Percentiles rank a stretch among this genome's conserved stretches.
phyloP scores from a whole-genome alignment of 768 basidiomycete species.

The Holtermanniella nyarrowii region DNA sequence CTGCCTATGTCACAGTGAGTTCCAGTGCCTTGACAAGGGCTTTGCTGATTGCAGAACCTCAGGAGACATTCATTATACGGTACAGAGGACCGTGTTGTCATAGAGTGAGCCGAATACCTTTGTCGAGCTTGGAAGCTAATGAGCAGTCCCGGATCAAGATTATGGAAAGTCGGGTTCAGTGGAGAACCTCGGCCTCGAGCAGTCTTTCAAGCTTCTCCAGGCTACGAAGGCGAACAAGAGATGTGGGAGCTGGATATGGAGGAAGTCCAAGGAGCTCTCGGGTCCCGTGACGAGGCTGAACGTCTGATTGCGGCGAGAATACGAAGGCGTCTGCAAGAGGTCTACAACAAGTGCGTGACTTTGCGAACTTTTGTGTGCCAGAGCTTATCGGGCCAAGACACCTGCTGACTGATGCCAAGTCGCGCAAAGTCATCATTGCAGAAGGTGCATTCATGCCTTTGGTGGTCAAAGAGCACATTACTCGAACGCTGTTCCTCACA shows the following conservation, averaged over 20 bases:
- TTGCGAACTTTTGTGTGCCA: background rate
- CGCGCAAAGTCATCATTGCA: conserved; percentile 83
- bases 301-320: conserved; percentile 59
- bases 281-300: conserved; percentile 54
- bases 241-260: conserved; percentile 34
- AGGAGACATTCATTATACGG: conserved; percentile 89
- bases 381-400: conserved; percentile 50
- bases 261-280: conserved; percentile 11
- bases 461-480: conserved; percentile 77
- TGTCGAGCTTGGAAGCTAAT: background rate
- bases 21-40: too few species aligned
- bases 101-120: conserved; percentile 48
- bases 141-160: conserved; percentile 61
- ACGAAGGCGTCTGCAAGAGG: conserved; percentile 58
- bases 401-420: conserved; percentile 85
- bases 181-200: conserved; percentile 86
- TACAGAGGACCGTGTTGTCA: conserved; percentile 86
- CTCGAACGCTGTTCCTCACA: conserved; percentile 78
- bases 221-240: conserved; percentile 10
- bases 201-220: conserved; percentile 52
- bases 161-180: conserved; percentile 97
- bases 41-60: conserved; percentile 18
- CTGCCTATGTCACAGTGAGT: conserved; percentile 27
- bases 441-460: conserved; percentile 82
- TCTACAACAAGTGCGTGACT: conserved; percentile 64